phyloP scores from a whole-genome alignment of 163 green algal genomes.

The Chlorella variabilis region DNA sequence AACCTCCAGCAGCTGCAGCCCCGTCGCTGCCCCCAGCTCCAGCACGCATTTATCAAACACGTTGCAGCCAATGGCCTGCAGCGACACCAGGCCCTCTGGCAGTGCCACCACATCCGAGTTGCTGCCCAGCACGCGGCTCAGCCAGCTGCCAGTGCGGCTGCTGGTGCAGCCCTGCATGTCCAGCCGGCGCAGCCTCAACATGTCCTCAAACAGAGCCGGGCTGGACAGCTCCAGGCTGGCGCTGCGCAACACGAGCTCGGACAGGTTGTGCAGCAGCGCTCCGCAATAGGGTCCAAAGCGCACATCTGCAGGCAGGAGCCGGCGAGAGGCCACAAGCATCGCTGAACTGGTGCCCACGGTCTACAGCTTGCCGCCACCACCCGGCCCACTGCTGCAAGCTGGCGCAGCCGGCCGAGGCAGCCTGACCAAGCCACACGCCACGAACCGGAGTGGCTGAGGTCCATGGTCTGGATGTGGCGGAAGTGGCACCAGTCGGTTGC shows the following conservation, averaged over 20 bases:
- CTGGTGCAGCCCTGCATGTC: slow-evolving; percentile 31
- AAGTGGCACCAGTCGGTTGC: slow-evolving; percentile 25
- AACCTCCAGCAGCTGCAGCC: slow-evolving; percentile 14
- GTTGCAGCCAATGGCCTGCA: slow-evolving; percentile 16
- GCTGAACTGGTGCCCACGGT: too few relatives aligned
- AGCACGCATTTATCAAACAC: slow-evolving; percentile 32
- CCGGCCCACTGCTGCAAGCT: background rate
- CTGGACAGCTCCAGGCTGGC: slow-evolving; percentile 28
- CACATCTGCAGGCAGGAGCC: background rate
- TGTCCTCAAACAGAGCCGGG: slow-evolving; percentile 20
- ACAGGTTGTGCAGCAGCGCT: slow-evolving; percentile 8
- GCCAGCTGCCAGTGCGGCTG: slow-evolving; percentile 22
- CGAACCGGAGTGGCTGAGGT: slow-evolving; percentile 23
- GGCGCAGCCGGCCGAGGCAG: background rate
- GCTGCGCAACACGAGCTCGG: background rate
- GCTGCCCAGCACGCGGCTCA: slow-evolving; percentile 17
- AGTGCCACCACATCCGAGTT: background rate
- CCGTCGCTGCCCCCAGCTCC: background rate
- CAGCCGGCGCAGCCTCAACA: slow-evolving; percentile 9
- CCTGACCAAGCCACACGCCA: background rate
- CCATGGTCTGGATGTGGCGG: background rate
- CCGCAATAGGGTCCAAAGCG: slow-evolving; percentile 33
- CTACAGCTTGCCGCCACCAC: too few relatives aligned
- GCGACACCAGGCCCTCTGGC: background rate
- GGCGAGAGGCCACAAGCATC: background rate